Evolutionary conservation across 768 basidiomycete genomes (phyloP).

Genomic region (Hypsizygus marmoreus): DNA sequence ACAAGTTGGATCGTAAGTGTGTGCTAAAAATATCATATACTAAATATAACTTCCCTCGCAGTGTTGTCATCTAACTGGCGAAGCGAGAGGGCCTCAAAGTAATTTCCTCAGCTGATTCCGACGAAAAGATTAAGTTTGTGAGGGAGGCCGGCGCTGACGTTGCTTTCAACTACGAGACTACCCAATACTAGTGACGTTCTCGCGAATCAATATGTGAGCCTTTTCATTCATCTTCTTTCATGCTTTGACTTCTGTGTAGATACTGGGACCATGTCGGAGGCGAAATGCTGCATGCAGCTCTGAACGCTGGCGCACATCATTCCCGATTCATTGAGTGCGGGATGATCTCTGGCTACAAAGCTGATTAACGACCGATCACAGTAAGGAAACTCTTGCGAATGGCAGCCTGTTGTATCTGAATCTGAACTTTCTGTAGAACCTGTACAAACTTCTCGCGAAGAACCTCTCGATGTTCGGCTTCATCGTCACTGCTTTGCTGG

Average conservation of each 20-base stretch:
- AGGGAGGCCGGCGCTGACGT: slow-evolving; percentile 63
- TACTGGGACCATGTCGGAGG: slow-evolving; percentile 67
- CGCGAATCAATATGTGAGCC: slow-evolving; percentile 42
- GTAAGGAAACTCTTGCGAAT: slow-evolving; percentile 17
- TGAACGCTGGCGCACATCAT: slow-evolving; percentile 42
- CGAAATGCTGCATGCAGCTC: slow-evolving; percentile 56
- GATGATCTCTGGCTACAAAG: slow-evolving; percentile 41
- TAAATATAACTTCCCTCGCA: slow-evolving; percentile 16
- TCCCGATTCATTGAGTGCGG: slow-evolving; percentile 56
- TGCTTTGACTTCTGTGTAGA: slow-evolving; percentile 19
- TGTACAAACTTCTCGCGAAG: slow-evolving; percentile 39
- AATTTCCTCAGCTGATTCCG: slow-evolving; percentile 69
- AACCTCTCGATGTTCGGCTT: slow-evolving; percentile 41
- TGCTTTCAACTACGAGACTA: slow-evolving; percentile 74
- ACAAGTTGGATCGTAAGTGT: slow-evolving; percentile 61
- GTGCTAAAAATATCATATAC: not conserved
- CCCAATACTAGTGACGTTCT: slow-evolving; percentile 48
- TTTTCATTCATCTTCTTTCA: not conserved
- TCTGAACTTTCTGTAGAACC: slow-evolving; percentile 31
- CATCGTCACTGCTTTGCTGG: slow-evolving; percentile 30
- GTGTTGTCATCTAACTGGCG: slow-evolving; percentile 52
- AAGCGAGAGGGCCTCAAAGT: slow-evolving; percentile 59
- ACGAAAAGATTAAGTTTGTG: slow-evolving; percentile 68
- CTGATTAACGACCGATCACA: slow-evolving; percentile 23
- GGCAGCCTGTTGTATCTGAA: not conserved